These are phyloP conservation scores for Agastache rugosa DNA, from an alignment of 257 asterid species.

Conservation along the genomic window DNA sequence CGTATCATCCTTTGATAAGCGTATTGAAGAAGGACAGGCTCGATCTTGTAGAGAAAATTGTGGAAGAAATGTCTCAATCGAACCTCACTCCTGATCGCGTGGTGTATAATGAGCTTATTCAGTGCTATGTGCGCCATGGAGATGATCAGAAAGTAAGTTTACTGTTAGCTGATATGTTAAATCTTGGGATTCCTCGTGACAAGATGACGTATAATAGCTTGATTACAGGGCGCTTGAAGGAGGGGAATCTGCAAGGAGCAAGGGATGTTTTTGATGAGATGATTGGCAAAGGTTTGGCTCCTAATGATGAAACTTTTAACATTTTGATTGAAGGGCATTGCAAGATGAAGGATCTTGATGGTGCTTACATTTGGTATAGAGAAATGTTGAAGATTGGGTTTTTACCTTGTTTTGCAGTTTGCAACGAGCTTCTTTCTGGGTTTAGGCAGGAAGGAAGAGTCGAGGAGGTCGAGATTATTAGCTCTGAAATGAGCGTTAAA, in stretches of 20 bases:
- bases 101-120: conserved; percentile 67
- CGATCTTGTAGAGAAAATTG: conserved; percentile 54
- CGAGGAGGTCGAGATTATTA: conserved; percentile 54
- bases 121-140: conserved; percentile 55
- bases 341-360: conserved; percentile 56
- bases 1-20: conserved; percentile 71
- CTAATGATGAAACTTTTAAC: conserved; percentile 57
- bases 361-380: conserved; percentile 69
- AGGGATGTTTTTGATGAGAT: conserved; percentile 56
- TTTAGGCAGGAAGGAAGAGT: conserved; percentile 59
- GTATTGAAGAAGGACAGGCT: conserved; percentile 48
- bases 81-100: conserved; percentile 64
- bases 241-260: conserved; percentile 52
- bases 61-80: conserved; percentile 58
- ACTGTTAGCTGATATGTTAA: conserved; percentile 58
- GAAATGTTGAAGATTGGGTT: conserved; percentile 61
- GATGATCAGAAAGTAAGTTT: conserved; percentile 51
- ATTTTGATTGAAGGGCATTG: conserved; percentile 66
- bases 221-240: conserved; percentile 60
- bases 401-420: conserved; percentile 51
- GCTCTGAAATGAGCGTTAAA: conserved; percentile 68
- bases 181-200: conserved; percentile 56
- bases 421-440: conserved; percentile 58
- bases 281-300: conserved; percentile 57
- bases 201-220: conserved; percentile 72